Evolutionary conservation across 2,329 filamentous ascomycete species (phyloP).

Genomic region (Colletotrichum aenigma): DNA sequence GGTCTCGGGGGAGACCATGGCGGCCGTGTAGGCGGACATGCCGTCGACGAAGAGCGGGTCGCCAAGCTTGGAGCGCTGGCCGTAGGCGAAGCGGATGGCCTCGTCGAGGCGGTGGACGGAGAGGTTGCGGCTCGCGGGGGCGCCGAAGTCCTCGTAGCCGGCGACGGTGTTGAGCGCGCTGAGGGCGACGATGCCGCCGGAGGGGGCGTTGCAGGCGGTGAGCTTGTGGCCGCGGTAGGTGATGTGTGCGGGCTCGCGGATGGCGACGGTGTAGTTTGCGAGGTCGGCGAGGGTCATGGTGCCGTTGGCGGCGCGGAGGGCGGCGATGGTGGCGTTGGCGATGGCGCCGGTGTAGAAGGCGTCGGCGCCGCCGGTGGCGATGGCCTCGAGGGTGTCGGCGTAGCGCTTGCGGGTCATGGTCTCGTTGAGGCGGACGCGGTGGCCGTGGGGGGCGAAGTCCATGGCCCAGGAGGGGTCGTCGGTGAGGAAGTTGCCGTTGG

Average conservation of each 20-base stretch:
- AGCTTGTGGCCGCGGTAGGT: slow-evolving; percentile 74
- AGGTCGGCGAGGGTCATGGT: slow-evolving; percentile 80
- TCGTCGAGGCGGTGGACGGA: slow-evolving; percentile 84
- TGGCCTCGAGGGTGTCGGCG: slow-evolving; percentile 73
- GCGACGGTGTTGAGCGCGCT: slow-evolving; percentile 77
- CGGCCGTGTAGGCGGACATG: slow-evolving; percentile 65
- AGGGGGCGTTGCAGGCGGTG: slow-evolving; percentile 71
- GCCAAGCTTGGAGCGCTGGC: slow-evolving; percentile 72
- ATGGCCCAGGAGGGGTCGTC: slow-evolving; percentile 78
- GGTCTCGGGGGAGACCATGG: slow-evolving; percentile 65
- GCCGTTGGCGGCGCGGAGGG: slow-evolving; percentile 67
- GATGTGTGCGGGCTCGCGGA: slow-evolving; percentile 65
- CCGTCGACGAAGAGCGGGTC: slow-evolving; percentile 73
- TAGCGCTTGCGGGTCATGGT: slow-evolving; percentile 77
- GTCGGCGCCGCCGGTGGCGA: slow-evolving; percentile 68
- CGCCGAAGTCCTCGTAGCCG: slow-evolving; percentile 70
- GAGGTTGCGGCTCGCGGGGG: slow-evolving; percentile 55
- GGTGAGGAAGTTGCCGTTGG: slow-evolving; percentile 66
- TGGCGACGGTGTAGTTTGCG: slow-evolving; percentile 71
- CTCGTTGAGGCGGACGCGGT: slow-evolving; percentile 68
- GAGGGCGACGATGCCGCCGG: slow-evolving; percentile 73
- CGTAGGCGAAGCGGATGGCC: slow-evolving; percentile 83
- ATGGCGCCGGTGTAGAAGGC: slow-evolving; percentile 75
- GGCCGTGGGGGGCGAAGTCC: slow-evolving; percentile 83
- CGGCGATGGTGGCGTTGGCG: slow-evolving; percentile 71